These are phyloP conservation scores for Neurospora discreta DNA, from an alignment of 495 filamentous ascomycete genomes.

Conservation along the genomic window DNA sequence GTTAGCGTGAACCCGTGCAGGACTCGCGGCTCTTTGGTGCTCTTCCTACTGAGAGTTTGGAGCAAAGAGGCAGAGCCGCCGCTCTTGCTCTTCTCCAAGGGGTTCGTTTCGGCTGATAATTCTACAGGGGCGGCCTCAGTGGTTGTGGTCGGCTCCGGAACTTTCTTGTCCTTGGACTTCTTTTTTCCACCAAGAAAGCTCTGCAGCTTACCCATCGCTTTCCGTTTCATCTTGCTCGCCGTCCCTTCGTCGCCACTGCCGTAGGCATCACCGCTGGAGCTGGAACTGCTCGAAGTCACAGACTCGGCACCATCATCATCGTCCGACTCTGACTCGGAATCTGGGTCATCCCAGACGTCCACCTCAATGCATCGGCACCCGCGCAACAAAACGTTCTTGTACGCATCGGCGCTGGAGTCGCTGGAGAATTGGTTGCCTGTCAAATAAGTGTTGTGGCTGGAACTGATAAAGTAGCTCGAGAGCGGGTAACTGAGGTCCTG, in stretches of 20 bases:
- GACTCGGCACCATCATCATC: constrained; percentile 13
- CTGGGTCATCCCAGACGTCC: constrained; percentile 86
- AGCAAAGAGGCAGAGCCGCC: neutral
- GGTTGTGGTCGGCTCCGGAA: neutral
- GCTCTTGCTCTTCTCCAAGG: neutral
- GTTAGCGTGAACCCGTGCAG: constrained; percentile 87
- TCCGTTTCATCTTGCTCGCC: constrained; percentile 20
- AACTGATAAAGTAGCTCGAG: constrained; percentile 81
- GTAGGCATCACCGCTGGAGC: constrained; percentile 15
- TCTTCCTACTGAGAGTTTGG: constrained; percentile 6
- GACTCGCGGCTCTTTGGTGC: constrained; percentile 55
- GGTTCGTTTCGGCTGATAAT: constrained; percentile 1
- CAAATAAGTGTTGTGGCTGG: constrained; percentile 92
- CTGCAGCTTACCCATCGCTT: constrained; percentile 26
- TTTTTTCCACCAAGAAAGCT: constrained; percentile 23
- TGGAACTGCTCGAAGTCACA: constrained; percentile 8
- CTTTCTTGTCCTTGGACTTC: neutral
- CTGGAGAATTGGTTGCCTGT: constrained; percentile 87
- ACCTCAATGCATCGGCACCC: constrained; percentile 94
- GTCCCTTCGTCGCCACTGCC: constrained; percentile 5
- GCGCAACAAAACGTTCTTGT: constrained; percentile 67
- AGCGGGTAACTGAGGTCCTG: constrained; percentile 55
- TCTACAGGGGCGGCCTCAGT: neutral
- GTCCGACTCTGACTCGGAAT: constrained; percentile 30
- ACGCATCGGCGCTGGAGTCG: constrained; percentile 67